These are phyloP conservation scores for Pythium oligandrum DNA, from an alignment of 352 stramenopile species.

Conservation along the genomic window DNA sequence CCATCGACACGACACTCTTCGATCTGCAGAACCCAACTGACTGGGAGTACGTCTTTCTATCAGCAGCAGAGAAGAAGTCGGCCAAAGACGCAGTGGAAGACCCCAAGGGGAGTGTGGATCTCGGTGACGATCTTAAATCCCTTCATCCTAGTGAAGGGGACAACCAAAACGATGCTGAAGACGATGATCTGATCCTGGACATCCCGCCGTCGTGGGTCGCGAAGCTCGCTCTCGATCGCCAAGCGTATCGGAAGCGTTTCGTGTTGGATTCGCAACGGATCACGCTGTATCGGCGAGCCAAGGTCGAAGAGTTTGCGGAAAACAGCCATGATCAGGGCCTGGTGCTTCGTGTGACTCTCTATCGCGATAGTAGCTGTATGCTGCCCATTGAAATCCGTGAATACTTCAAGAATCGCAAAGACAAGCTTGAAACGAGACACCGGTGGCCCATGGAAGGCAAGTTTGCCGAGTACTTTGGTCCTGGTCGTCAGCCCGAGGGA, in stretches of 20 bases:
- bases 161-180: conserved; percentile 48
- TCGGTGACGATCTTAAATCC: conserved; percentile 57
- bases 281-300: conserved; percentile 87
- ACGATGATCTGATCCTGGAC: conserved; percentile 74
- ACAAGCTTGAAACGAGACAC: conserved; percentile 77
- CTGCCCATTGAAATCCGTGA: conserved; percentile 88
- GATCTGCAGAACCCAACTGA: conserved; percentile 81
- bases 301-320: conserved; percentile 93
- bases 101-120: conserved; percentile 43
- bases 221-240: conserved; percentile 68
- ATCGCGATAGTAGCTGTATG: conserved; percentile 68
- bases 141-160: conserved; percentile 37
- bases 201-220: conserved; percentile 82
- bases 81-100: conserved; percentile 39
- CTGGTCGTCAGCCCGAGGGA: conserved; percentile 63
- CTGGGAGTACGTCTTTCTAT: conserved; percentile 93
- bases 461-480: conserved; percentile 81
- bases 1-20: conserved; percentile 61
- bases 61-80: conserved; percentile 53
- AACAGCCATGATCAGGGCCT: conserved; percentile 87
- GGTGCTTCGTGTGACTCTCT: conserved; percentile 80
- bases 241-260: conserved; percentile 81
- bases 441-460: conserved; percentile 82
- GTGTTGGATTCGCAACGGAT: conserved; percentile 81
- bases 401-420: conserved; percentile 89